These are phyloP conservation scores for Fusarium citri DNA, from an alignment of 2,329 filamentous ascomycete species.

Conservation along the genomic window DNA sequence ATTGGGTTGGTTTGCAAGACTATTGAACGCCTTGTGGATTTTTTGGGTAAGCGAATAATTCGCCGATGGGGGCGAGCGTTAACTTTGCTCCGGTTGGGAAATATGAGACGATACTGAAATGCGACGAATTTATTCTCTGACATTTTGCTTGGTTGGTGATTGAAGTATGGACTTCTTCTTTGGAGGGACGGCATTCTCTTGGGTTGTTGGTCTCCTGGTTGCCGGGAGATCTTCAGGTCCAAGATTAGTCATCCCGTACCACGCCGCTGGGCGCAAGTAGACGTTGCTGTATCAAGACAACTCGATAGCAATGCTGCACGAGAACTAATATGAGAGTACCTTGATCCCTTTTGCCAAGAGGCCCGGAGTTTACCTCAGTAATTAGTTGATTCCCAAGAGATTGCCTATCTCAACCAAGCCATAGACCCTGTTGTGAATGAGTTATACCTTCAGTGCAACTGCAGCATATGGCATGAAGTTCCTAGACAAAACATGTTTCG, in stretches of 20 bases:
- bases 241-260: neutral
- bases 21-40: slow-evolving; percentile 22
- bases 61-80: neutral
- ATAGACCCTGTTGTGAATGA: neutral
- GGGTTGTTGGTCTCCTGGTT: no score
- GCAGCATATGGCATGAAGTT: neutral
- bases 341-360: neutral
- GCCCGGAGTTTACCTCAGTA: accelerated
- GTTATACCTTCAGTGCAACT: accelerated
- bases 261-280: neutral
- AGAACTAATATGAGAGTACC: neutral
- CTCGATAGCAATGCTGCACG: accelerated
- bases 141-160: no score
- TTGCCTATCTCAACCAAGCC: neutral
- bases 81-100: neutral
- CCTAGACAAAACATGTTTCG: accelerated
- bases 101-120: neutral
- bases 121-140: no score
- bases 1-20: slow-evolving; percentile 2
- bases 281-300: neutral
- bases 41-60: neutral
- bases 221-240: neutral
- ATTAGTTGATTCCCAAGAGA: neutral
- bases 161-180: no score
- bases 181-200: no score